Evolutionary conservation across 2,329 filamentous ascomycete genomes (phyloP), one percentile per base, ranked within the genome.

Genomic region (Cyclaneusma minus): DNA sequence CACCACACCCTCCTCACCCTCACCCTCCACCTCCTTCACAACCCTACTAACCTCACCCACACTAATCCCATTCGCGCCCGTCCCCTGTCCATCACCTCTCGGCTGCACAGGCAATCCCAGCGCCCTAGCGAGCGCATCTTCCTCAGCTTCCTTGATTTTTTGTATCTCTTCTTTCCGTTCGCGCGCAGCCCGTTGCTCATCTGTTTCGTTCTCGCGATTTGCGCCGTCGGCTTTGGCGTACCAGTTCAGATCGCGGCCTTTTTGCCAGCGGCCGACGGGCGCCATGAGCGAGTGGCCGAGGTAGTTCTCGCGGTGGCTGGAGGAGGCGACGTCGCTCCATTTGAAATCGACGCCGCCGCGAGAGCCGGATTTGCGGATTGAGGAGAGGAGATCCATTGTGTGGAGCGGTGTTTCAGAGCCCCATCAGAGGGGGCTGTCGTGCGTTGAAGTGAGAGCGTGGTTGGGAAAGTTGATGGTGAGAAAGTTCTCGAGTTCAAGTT

Each of bases 281-380:
- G 76, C 76, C 69, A 77, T 81, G 25, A 82, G 49, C 11, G 71
- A 78, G 50, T 81, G 76, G 28, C 76, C 76, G 6, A 82, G 66
- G 48, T 78, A 76, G 43, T 75, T 93, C 52, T 98, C 85, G 51
- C 89, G 84, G 45, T 93, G 85, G 13, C 67, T 58, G 25, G 84
- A 91, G 37, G 63, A 72, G 49, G 87, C 77, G 46, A 98, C 87
- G 40, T 94, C 84, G 38, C 87, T 80, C 89, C 89, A 95, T 55
- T 76, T 85, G 60, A 98, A 98, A 52, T 94, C 84, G 52, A 79
- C 79, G 47, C 89, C 89, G 45, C 89, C 89, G 39, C 89, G 77
- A 42, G 83, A 89, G 50, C 92, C 87, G 11, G 64, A 58, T 56
- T 98, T 95, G 45, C 85, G 82, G 35, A 98, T 78, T 21, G 80